These are phyloP conservation scores for Metarhizium humberi DNA, from an alignment of 2,329 filamentous ascomycete species.

Conservation along the genomic window DNA sequence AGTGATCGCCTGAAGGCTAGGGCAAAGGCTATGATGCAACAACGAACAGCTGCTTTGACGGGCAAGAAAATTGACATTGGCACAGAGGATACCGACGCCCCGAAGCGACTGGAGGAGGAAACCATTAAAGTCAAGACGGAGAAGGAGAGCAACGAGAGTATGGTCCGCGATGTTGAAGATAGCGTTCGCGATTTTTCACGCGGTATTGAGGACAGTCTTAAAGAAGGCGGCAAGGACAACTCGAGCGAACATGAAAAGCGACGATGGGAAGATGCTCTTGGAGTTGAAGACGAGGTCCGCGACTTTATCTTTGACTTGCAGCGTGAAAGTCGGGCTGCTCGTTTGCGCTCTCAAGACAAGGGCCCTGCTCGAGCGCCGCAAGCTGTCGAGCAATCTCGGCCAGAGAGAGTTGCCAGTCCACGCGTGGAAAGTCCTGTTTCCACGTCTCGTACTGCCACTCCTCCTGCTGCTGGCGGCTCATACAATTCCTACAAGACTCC, in stretches of 20 bases:
- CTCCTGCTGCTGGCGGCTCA: conserved; percentile 46
- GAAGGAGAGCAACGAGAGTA: conserved; percentile 87
- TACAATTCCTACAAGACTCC: conserved; percentile 83
- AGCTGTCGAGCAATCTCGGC: conserved; percentile 32
- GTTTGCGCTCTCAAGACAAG: conserved; percentile 53
- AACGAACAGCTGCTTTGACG: conserved; percentile 83
- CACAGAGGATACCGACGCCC: conserved; percentile 67
- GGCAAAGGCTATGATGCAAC: conserved; percentile 98
- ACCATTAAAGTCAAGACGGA: conserved; percentile 72
- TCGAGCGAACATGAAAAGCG: conserved; percentile 82
- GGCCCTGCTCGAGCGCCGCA: conserved; percentile 33
- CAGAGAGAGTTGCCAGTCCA: conserved; percentile 29
- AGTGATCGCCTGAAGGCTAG: conserved; percentile 89
- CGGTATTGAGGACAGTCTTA: conserved; percentile 78
- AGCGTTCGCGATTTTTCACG: conserved; percentile 83
- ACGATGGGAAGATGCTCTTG: conserved; percentile 91
- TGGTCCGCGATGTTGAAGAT: conserved; percentile 95
- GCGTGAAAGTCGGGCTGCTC: conserved; percentile 69
- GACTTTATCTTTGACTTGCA: conserved; percentile 98
- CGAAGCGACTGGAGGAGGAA: conserved; percentile 83
- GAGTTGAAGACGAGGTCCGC: conserved; percentile 91
- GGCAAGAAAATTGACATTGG: conserved; percentile 65
- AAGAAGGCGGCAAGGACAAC: conserved; percentile 66
- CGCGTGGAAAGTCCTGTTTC: conserved; percentile 44
- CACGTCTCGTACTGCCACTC: conserved; percentile 39